A percentile compares a stretch with the other conserved stretches of the same genome.
Evolutionary conservation across 1,284 basidiomycete species (phyloP).

Genomic region (Cystobasidium pallidum): DNA sequence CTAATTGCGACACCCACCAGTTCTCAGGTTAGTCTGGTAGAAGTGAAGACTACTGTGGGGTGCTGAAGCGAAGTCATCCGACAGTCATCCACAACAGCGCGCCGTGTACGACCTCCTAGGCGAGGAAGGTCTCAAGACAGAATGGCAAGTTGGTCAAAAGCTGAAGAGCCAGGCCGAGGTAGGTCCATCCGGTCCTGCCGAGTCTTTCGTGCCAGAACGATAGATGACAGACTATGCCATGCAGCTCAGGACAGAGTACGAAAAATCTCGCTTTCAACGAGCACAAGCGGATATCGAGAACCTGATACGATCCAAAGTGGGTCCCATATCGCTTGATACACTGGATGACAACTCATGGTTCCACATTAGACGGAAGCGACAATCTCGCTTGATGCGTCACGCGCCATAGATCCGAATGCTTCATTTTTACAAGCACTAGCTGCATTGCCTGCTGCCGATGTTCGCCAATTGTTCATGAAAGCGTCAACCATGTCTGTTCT

Average conservation of each 20-base stretch:
- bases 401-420: constrained; percentile 8
- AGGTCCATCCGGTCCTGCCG: background rate
- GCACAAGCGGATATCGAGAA: constrained; percentile 61
- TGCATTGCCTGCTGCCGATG: constrained; percentile 20
- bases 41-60: background rate
- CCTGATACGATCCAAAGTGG: constrained; percentile 62
- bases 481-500: constrained; percentile 38
- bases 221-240: background rate
- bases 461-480: constrained; percentile 42
- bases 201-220: too few relatives aligned
- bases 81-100: constrained; percentile 69
- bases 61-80: background rate
- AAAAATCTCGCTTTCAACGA: constrained; percentile 59
- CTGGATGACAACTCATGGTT: background rate
- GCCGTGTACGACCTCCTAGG: constrained; percentile 77
- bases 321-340: constrained; percentile 27
- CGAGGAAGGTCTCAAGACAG: constrained; percentile 66
- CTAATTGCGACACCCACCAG: constrained; percentile 53
- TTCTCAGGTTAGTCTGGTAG: constrained; percentile 43
- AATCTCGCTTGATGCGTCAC: constrained; percentile 32
- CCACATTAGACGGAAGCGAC: constrained; percentile 33
- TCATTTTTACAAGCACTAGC: constrained; percentile 16
- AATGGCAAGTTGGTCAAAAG: constrained; percentile 63
- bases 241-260: constrained; percentile 62
- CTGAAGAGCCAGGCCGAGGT: constrained; percentile 65